phyloP scores from a whole-genome alignment of 192 early-diverging fungal species.

The Coemansia sp. region DNA sequence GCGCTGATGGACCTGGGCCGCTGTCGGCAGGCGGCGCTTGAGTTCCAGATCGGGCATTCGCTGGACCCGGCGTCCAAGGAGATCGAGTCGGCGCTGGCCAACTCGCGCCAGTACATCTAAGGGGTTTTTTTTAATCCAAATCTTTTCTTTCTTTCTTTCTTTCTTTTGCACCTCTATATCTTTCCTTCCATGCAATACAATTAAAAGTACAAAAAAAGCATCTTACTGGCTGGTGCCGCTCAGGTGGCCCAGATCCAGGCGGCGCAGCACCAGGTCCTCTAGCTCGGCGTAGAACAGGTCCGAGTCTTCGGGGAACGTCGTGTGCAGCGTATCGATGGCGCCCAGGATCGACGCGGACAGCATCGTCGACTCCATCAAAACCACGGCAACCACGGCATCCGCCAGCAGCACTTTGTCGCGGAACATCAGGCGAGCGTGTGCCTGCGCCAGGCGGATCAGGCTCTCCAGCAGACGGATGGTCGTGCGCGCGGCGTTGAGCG shows the following conservation, averaged over 20 bases:
- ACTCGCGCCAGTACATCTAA: constrained; percentile 48
- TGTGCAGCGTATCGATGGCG: constrained; percentile 76
- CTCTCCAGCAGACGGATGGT: constrained; percentile 66
- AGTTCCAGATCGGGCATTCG: constrained; percentile 76
- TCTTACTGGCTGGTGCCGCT: no score
- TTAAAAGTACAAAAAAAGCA: no score
- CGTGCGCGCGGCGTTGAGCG: constrained; percentile 65
- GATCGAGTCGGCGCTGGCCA: constrained; percentile 73
- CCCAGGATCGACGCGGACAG: constrained; percentile 81
- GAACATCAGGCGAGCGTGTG: constrained; percentile 64
- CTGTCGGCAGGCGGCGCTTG: constrained; percentile 74
- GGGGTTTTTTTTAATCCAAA: no score
- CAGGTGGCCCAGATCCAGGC: constrained; percentile 69
- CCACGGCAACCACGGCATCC: constrained; percentile 90
- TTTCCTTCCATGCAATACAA: no score
- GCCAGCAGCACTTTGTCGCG: constrained; percentile 60
- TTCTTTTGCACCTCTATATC: no score
- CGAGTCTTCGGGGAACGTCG: constrained; percentile 80
- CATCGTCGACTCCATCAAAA: constrained; percentile 80
- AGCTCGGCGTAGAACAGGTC: constrained; percentile 77
- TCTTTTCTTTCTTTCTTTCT: no score
- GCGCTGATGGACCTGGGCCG: constrained; percentile 82
- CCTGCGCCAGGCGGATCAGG: constrained; percentile 65
- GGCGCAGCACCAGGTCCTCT: constrained; percentile 68
- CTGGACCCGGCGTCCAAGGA: constrained; percentile 73